These are phyloP conservation scores for Piper longum DNA, from an alignment of 164 flowering plant species.

Conservation along the genomic window DNA sequence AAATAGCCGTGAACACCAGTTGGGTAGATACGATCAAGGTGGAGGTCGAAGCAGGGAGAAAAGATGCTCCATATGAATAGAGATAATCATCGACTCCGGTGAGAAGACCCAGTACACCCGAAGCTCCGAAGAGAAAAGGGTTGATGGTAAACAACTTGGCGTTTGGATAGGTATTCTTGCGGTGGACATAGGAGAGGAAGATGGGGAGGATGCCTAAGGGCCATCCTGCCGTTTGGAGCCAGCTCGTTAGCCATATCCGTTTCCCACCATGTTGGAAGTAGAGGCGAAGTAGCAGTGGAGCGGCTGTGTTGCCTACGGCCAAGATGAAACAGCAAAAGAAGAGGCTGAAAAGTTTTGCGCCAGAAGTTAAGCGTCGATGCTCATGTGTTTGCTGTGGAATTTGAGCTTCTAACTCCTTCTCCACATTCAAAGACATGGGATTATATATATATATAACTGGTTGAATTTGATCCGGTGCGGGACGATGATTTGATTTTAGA, in stretches of 20 bases:
- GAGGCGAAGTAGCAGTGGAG: slow-evolving; percentile 2
- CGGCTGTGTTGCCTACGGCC: slow-evolving; percentile 2
- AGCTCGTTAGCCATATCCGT: slow-evolving; percentile 2
- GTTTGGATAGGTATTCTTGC: not conserved
- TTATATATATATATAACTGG: no score
- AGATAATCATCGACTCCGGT: slow-evolving; percentile 10
- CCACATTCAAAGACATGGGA: no score
- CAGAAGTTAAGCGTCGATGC: not conserved
- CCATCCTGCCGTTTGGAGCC: slow-evolving; percentile 2
- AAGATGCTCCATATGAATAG: slow-evolving; percentile 6
- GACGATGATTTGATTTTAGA: no score
- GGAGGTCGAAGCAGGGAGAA: slow-evolving; percentile 12
- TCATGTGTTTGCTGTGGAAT: no score
- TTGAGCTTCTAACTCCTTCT: no score
- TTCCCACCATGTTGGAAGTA: slow-evolving; percentile 1
- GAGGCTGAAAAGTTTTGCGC: not conserved
- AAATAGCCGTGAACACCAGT: slow-evolving; percentile 9
- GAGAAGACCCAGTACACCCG: slow-evolving; percentile 22
- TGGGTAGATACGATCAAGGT: slow-evolving; percentile 12
- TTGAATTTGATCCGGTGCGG: no score
- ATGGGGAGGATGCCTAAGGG: slow-evolving; percentile 1
- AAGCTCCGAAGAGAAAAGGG: slow-evolving; percentile 2
- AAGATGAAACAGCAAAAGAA: not conserved
- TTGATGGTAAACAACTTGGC: slow-evolving; percentile 3
- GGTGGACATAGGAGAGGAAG: slow-evolving; percentile 5